phyloP scores from a whole-genome alignment of 2,329 filamentous ascomycete genomes.

The Pyrenophora teres region DNA sequence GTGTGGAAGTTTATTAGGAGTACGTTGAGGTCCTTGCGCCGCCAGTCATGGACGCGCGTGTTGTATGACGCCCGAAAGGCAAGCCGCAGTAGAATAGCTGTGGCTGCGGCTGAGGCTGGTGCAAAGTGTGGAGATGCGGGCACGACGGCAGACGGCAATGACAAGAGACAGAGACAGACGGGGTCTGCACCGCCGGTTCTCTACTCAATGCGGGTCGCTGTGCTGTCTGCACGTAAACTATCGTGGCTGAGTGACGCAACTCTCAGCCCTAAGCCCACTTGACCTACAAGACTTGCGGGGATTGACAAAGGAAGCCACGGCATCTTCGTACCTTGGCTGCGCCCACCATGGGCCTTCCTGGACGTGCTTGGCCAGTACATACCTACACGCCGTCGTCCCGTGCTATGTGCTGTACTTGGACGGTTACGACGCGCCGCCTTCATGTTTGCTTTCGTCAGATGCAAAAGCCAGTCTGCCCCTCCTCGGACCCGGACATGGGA shows the following conservation, averaged over 20 bases:
- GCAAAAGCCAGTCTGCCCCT: too few species aligned
- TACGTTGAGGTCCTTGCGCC: slow-evolving; percentile 5
- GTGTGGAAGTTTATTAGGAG: slow-evolving; percentile 5
- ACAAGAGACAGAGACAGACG: slow-evolving; percentile 10
- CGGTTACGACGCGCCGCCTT: too few species aligned
- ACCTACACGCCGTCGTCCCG: too few species aligned
- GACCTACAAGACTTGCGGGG: slow-evolving; percentile 6
- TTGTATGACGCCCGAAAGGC: slow-evolving; percentile 34
- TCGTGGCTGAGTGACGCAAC: slow-evolving; percentile 31
- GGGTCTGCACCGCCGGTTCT: slow-evolving; percentile 17
- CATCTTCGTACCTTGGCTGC: slow-evolving; percentile 19
- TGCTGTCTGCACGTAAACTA: slow-evolving; percentile 23
- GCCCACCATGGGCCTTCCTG: neutral
- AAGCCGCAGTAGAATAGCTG: slow-evolving; percentile 13
- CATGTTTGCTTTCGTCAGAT: too few species aligned
- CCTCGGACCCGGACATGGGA: too few species aligned
- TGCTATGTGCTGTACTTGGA: too few species aligned
- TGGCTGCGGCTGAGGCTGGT: slow-evolving; percentile 33
- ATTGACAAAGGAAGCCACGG: slow-evolving; percentile 18
- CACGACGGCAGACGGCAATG: slow-evolving; percentile 2
- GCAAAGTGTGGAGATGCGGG: slow-evolving; percentile 14
- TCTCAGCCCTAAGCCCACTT: slow-evolving; percentile 23
- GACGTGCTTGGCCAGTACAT: too few species aligned
- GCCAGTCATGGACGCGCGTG: slow-evolving; percentile 28
- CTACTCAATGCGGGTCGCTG: slow-evolving; percentile 16